A percentile compares a stretch with the other conserved stretches of the same genome.
Evolutionary conservation across 495 filamentous ascomycete species (phyloP).

Genomic region (Aspergillus incahuasiensis): DNA sequence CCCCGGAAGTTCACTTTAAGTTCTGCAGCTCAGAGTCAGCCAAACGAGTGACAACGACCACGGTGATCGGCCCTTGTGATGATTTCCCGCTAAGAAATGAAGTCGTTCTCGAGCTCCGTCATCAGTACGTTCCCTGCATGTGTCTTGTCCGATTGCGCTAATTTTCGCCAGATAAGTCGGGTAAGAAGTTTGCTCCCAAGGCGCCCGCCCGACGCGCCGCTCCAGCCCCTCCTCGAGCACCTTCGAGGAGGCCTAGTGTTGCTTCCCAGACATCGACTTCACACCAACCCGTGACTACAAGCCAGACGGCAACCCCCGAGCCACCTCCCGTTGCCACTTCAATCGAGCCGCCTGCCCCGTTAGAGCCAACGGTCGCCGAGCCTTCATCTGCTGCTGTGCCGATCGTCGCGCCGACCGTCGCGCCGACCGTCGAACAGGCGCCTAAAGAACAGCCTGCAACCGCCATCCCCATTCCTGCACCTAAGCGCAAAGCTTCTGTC

Average conservation of each 20-base stretch:
- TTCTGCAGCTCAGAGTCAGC: conserved; percentile 4
- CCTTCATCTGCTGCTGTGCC: background rate
- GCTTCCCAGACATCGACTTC: conserved; percentile 34
- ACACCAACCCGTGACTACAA: conserved; percentile 26
- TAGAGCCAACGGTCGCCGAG: conserved; percentile 16
- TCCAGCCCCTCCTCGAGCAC: conserved; percentile 25
- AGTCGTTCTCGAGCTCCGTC: conserved; percentile 52
- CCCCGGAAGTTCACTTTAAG: conserved; percentile 23
- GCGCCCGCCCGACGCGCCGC: conserved; percentile 44
- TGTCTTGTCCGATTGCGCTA: background rate
- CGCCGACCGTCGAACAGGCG: background rate
- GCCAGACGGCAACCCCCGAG: conserved; percentile 21
- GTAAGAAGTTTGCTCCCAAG: conserved; percentile 53
- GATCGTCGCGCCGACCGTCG: background rate
- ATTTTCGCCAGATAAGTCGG: conserved; percentile 43
- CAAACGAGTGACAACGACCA: conserved; percentile 2
- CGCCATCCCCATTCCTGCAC: conserved; percentile 27
- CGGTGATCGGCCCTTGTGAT: conserved; percentile 18
- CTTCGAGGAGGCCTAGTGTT: conserved; percentile 37
- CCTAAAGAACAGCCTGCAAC: conserved; percentile 15
- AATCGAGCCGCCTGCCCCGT: conserved; percentile 19
- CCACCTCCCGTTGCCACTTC: conserved; percentile 19
- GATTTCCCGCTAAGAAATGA: conserved; percentile 34
- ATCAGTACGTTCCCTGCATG: conserved; percentile 43
- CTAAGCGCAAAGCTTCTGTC: conserved; percentile 27